Percentiles rank a stretch among this genome's conserved stretches.
Conservation (phyloP, 129 eudicot species). For the Escallonia herrerae region DNA sequence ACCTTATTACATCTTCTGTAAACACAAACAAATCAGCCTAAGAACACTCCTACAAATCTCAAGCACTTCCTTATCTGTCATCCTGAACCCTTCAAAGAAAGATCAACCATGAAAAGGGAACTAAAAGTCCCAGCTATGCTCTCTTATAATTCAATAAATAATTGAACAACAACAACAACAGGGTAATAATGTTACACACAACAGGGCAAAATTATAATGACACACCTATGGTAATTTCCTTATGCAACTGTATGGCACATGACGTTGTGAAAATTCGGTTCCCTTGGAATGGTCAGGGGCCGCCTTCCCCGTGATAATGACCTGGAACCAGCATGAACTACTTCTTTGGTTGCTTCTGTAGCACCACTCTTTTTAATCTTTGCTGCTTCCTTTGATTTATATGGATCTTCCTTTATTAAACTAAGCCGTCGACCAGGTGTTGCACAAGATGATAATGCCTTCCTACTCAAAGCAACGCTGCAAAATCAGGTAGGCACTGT, state of each 20-base stretch:
- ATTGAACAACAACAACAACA: constrained; percentile 28
- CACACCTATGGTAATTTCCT: constrained; percentile 19
- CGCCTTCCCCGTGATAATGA: constrained; percentile 35
- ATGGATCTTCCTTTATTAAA: constrained; percentile 38
- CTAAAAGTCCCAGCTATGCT: background rate
- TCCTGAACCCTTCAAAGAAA: background rate
- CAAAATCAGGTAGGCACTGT: constrained; percentile 2
- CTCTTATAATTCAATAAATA: constrained; percentile 26
- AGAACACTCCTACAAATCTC: background rate
- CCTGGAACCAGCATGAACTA: constrained; percentile 25
- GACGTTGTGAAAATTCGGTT: constrained; percentile 57
- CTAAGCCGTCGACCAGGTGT: constrained; percentile 37
- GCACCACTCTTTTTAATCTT: constrained; percentile 1
- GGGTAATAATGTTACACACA: constrained; percentile 17
- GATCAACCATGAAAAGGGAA: background rate
- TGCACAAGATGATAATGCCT: constrained; percentile 13
- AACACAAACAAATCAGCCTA: background rate
- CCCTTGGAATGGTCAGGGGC: constrained; percentile 42
- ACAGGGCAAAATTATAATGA: constrained; percentile 1
- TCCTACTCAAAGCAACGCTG: constrained; percentile 30
- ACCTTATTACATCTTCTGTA: background rate
- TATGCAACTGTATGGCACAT: constrained; percentile 38
- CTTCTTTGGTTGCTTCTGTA: constrained; percentile 16
- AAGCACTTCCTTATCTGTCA: background rate
- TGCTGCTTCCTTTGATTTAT: constrained; percentile 10